Base-by-base conservation (phyloP, 1,284 basidiomycete species). In the Pseudozyma pruni region DNA sequence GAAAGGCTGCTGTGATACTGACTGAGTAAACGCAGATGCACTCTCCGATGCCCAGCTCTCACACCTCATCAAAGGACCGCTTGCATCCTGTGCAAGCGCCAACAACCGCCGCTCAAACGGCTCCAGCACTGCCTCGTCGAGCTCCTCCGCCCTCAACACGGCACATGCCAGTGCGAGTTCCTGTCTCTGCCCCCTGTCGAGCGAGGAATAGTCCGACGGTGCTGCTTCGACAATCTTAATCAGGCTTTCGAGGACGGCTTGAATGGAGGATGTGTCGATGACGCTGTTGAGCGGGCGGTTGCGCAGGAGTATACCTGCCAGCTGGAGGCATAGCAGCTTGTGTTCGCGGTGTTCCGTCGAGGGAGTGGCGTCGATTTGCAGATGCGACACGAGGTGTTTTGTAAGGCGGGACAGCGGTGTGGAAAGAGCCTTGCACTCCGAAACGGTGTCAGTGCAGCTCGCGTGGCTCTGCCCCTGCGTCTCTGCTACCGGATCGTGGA, bases 101-200 rank as follows among this genome's bases (percentile, higher is more conserved):
- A 70, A 22, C 19, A 70, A 29, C 10, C 67, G 38, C 7, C 16
- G 25, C 17, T 70, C 67, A 7, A 59, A 55, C 10, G 60, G 52
- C n/a, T 43, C 52, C 22, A 70, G 40, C 0, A 63, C 27, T 11
- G 5, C 8, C 19, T 63, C 67, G 17, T 51, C 45, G 5, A 70
- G n/a, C 34, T 70, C 56, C 34, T 70, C 67, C 19, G 55, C 51
- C 23, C 51, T 40, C 6, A 66, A 25, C 23, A 66, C 47, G 1
- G 55, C 41, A 23, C 56, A 50, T 23, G 62, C 55, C 5, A 57
- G 20, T 8, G 37, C 56, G 17, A 53, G 27, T 3, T 40, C 2
- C 42, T 33, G 57, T 19, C 8, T 49, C 14, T 17, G 14, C 14
- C 11, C 22, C 8, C 17, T 25, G 9, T 4, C n/a, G 9, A 43